Evolutionary conservation across 306 rosid species (phyloP).

Genomic region (Spatholobus suberectus): DNA sequence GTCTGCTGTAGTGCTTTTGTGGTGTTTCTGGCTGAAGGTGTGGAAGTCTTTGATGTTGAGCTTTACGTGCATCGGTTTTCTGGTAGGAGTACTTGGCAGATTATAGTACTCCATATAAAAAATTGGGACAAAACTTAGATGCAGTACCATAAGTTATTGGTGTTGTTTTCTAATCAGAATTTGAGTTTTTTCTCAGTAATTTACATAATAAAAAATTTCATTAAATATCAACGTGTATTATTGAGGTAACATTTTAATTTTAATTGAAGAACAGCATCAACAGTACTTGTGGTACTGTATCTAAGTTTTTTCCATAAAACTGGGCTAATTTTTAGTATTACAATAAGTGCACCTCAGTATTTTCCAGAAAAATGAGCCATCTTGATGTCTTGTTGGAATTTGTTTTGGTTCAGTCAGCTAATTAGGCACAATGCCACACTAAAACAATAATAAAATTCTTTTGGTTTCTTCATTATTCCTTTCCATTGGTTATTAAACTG

Average conservation of each 20-base stretch:
- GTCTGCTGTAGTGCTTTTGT: background rate
- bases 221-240: too few species aligned
- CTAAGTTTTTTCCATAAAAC: too few species aligned
- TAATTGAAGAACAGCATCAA: too few species aligned
- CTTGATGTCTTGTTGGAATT: background rate
- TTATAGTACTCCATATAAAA: background rate
- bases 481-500: background rate
- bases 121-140: too few species aligned
- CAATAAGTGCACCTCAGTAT: background rate
- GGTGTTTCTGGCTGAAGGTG: slow-evolving; percentile 18
- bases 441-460: background rate
- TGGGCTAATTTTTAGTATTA: background rate
- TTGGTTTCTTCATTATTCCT: background rate
- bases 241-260: too few species aligned
- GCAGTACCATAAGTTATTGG: too few species aligned
- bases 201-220: too few species aligned
- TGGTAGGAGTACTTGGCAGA: background rate
- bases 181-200: too few species aligned
- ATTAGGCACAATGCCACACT: background rate
- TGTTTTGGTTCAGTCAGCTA: background rate
- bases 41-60: background rate
- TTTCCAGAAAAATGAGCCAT: background rate
- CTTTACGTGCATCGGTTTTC: slow-evolving; percentile 9
- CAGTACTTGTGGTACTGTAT: too few species aligned
- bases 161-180: too few species aligned